Percentiles rank a stretch among this genome's conserved stretches.
phyloP scores from a whole-genome alignment of 306 rosid genomes.

The Dalbergia cultrata region DNA sequence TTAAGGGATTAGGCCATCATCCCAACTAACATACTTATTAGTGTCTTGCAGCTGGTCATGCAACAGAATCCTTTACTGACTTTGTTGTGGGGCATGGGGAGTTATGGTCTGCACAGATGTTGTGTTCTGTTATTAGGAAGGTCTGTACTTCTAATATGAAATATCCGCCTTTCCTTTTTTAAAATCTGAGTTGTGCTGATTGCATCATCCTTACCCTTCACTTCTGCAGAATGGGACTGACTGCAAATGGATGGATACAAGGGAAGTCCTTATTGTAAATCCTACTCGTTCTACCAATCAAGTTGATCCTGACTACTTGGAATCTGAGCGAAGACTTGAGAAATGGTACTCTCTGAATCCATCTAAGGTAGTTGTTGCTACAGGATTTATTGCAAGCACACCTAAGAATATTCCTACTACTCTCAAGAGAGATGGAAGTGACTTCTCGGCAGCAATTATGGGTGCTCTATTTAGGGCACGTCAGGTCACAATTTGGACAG shows the following conservation, averaged over 20 bases:
- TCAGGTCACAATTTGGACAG: slow-evolving; percentile 98
- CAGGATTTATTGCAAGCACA: slow-evolving; percentile 99
- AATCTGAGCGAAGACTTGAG: slow-evolving; percentile 77
- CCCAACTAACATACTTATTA: slow-evolving; percentile 44
- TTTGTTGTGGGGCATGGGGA: slow-evolving; percentile 99
- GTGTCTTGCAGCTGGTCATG: slow-evolving; percentile 93
- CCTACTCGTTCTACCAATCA: slow-evolving; percentile 79
- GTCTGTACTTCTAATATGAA: slow-evolving; percentile 54
- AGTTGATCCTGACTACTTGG: slow-evolving; percentile 92
- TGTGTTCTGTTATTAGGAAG: slow-evolving; percentile 81
- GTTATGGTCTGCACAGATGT: slow-evolving; percentile 94
- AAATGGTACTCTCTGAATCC: slow-evolving; percentile 82
- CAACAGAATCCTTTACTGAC: slow-evolving; percentile 93
- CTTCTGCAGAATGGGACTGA: slow-evolving; percentile 73
- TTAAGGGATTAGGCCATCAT: slow-evolving; percentile 24
- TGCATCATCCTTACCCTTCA: slow-evolving; percentile 30
- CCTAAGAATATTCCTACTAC: slow-evolving; percentile 92
- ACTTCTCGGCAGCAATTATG: slow-evolving; percentile 97
- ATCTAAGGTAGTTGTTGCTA: slow-evolving; percentile 77
- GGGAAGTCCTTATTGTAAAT: slow-evolving; percentile 94
- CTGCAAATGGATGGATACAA: slow-evolving; percentile 99
- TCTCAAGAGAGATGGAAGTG: slow-evolving; percentile 99
- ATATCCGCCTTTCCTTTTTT: slow-evolving; percentile 1
- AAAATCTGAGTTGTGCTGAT: slow-evolving; percentile 33
- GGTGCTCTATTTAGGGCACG: slow-evolving; percentile 83